phyloP scores from a whole-genome alignment of 768 basidiomycete genomes.

The Podaxis pistillaris region DNA sequence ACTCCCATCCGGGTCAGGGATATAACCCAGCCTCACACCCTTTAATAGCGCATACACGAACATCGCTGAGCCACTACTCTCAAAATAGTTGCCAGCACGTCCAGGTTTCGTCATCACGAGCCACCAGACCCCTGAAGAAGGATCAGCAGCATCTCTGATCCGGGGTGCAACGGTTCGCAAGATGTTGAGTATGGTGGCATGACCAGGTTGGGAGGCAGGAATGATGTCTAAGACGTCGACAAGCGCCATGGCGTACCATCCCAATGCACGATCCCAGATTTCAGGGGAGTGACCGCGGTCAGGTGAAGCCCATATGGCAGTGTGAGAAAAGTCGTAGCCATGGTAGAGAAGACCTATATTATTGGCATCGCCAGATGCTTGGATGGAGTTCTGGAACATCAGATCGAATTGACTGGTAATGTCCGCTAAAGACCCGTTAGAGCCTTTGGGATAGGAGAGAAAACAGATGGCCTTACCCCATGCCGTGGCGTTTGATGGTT shows the following conservation, averaged over 20 bases:
- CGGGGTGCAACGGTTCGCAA: constrained; percentile 33
- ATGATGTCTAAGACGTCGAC: constrained; percentile 43
- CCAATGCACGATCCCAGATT: constrained; percentile 47
- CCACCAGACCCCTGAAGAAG: constrained; percentile 44
- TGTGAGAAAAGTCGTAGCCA: constrained; percentile 46
- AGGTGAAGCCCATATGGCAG: constrained; percentile 40
- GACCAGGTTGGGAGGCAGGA: constrained; percentile 29
- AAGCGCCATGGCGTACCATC: constrained; percentile 48
- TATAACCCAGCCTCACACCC: constrained; percentile 39
- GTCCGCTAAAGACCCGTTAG: constrained; percentile 27
- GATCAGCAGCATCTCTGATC: constrained; percentile 37
- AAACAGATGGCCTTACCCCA: constrained; percentile 30
- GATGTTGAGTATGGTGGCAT: constrained; percentile 28
- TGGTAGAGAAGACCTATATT: constrained; percentile 45
- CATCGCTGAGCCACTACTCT: constrained; percentile 46
- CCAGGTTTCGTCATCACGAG: constrained; percentile 47
- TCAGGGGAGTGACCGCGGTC: constrained; percentile 47
- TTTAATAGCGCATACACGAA: constrained; percentile 45
- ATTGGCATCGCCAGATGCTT: constrained; percentile 34
- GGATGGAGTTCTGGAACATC: constrained; percentile 42
- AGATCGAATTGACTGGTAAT: constrained; percentile 41
- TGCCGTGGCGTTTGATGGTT: constrained; percentile 34
- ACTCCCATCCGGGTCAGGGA: constrained; percentile 36
- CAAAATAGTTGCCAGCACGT: constrained; percentile 44
- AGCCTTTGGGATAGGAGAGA: not conserved